These are phyloP conservation scores for Aureobasidium sp. DNA, from an alignment of 2,329 filamentous ascomycete species.

Conservation along the genomic window DNA sequence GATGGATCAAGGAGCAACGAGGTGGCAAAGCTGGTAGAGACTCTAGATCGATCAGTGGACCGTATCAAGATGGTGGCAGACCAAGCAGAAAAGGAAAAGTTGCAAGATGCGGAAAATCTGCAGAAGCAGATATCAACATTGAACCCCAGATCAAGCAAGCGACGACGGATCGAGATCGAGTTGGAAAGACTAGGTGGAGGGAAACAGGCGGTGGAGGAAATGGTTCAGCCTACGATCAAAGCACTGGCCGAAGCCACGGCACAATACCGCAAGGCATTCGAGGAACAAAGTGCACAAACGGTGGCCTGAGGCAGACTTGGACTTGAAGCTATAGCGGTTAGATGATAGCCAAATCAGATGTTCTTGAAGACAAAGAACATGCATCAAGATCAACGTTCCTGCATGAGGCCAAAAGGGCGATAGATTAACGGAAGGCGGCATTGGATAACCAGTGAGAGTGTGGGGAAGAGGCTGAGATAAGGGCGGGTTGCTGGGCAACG, in stretches of 20 bases:
- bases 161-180: slow-evolving; percentile 56
- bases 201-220: slow-evolving; percentile 62
- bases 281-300: slow-evolving; percentile 42
- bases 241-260: slow-evolving; percentile 63
- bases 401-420: not conserved
- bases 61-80: slow-evolving; percentile 74
- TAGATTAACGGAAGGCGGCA: not conserved
- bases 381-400: not conserved
- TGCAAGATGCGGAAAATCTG: slow-evolving; percentile 57
- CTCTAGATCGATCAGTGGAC: slow-evolving; percentile 66
- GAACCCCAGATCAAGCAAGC: slow-evolving; percentile 66
- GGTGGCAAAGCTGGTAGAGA: slow-evolving; percentile 73
- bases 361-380: not conserved
- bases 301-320: not conserved
- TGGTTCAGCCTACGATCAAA: slow-evolving; percentile 67
- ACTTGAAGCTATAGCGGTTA: not conserved
- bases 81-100: slow-evolving; percentile 69
- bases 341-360: not conserved
- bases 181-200: slow-evolving; percentile 66
- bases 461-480: slow-evolving; percentile 5
- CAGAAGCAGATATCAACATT: slow-evolving; percentile 65
- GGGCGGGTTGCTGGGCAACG: slow-evolving; percentile 10
- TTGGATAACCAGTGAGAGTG: not conserved
- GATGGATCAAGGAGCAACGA: slow-evolving; percentile 71
- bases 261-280: slow-evolving; percentile 66